Evolutionary conservation across 2,329 filamentous ascomycete species (phyloP), one percentile per base, ranked within the genome.

Genomic region (Boeremia lycopersici): DNA sequence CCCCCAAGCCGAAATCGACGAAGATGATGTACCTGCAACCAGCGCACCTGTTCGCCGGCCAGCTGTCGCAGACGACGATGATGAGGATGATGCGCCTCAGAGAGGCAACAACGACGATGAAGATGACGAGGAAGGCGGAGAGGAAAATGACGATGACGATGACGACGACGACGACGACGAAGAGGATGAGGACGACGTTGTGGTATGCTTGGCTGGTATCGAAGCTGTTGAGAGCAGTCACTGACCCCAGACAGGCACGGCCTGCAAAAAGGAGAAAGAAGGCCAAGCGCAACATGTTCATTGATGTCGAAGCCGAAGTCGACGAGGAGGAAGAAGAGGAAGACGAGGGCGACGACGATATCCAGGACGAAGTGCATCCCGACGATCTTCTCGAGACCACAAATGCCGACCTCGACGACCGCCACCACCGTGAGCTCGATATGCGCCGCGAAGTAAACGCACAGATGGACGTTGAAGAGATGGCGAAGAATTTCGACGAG

Each of bases 261-360:
- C 90, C 90, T 52, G 85, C 89, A 67, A 98, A 98, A 77, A 89
- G 93, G 53, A 78, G 82, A 70, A 88, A 87, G 74, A 86, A 86
- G 73, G 86, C 89, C 62, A 84, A 84, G 61, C 86, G 91, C 60
- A 90, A 91, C 66, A 88, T 89, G 69, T 97, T 97, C 85, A 87
- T 99, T 78, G 95, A 99, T 86, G 91, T 93, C 70, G 95, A 99
- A 82, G 95, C 95, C 74, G 95, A 97, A 78, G 95, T 99, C 65
- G 95, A 98, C 71, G 95, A 90, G 55, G 87, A 96, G 61, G 93
- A 97, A 45, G 71, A 74, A 65, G 91, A 96, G 65, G 92, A 96
- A 49, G 86, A 90, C 65, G 91, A 83, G 53, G 91, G 91, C 53
- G 91, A 83, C 53, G 92, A 92, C 50, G 89, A 90, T 63, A 91